Percentiles rank a stretch among this genome's conserved stretches.
Evolutionary conservation across 2,329 filamentous ascomycete genomes (phyloP).

Genomic region (Verticillium zaregamsianum): DNA sequence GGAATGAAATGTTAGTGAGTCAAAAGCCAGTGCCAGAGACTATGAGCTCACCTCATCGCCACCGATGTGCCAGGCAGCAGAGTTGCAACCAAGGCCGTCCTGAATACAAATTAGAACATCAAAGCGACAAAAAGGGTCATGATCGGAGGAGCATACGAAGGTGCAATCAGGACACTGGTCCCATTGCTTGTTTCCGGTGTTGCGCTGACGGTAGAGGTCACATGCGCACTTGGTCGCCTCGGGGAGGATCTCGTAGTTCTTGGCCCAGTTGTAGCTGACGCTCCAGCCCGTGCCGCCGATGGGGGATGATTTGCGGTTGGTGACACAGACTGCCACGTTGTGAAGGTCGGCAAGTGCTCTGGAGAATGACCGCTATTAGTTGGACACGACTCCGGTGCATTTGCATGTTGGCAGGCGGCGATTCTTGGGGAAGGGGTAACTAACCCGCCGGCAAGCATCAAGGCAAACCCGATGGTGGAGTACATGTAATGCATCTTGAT

Average conservation of each 20-base stretch:
- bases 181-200: conserved; percentile 14
- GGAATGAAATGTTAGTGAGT: neutral
- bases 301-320: neutral
- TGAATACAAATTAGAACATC: neutral
- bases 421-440: neutral
- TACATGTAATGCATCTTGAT: conserved; percentile 1
- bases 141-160: neutral
- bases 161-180: conserved; percentile 14
- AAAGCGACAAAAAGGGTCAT: neutral
- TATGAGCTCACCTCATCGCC: conserved; percentile 8
- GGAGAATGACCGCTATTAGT: neutral
- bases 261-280: conserved; percentile 5
- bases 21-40: neutral
- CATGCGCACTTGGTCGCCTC: conserved; percentile 11
- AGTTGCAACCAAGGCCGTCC: conserved; percentile 9
- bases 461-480: neutral
- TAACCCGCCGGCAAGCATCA: neutral
- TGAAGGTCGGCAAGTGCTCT: conserved; percentile 3
- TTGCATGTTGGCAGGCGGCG: neutral
- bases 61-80: conserved; percentile 9
- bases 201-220: conserved; percentile 8
- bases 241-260: conserved; percentile 6
- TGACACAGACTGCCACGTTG: conserved; percentile 1
- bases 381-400: neutral
- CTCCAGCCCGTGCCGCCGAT: conserved; percentile 7